Conservation (phyloP, 371 early-diverging fungal species). For the Blakeslea trispora region DNA sequence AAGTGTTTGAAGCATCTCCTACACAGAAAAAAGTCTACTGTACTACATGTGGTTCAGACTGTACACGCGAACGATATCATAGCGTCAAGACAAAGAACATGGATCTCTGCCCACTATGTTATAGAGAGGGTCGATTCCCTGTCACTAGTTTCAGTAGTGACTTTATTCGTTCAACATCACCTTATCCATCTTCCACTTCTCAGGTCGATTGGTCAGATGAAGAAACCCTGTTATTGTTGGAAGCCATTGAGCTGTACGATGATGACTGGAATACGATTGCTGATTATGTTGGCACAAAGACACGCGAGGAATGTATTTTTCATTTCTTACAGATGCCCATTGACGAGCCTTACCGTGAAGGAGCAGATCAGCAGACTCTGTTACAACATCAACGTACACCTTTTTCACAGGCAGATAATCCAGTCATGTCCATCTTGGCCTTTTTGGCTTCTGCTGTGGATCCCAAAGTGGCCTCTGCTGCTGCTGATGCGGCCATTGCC, state of each 20-base stretch:
- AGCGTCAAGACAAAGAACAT: conserved; percentile 77
- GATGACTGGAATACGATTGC: conserved; percentile 97
- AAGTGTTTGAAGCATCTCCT: conserved; percentile 53
- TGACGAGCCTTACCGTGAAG: conserved; percentile 78
- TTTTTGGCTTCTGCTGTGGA: conserved; percentile 93
- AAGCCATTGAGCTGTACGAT: conserved; percentile 94
- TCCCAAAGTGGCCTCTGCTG: conserved; percentile 89
- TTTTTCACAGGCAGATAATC: conserved; percentile 92
- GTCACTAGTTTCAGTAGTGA: conserved; percentile 82
- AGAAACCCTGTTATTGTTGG: conserved; percentile 92
- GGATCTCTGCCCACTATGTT: conserved; percentile 90
- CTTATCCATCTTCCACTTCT: conserved; percentile 53
- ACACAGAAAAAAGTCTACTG: conserved; percentile 65
- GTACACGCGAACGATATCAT: conserved; percentile 80
- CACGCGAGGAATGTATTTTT: conserved; percentile 92
- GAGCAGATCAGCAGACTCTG: conserved; percentile 20
- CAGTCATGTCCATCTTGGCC: conserved; percentile 94
- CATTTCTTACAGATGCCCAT: conserved; percentile 97
- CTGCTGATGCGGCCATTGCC: conserved; percentile 54
- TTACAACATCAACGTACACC: conserved; percentile 71
- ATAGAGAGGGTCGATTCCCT: conserved; percentile 94
- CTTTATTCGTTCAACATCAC: conserved; percentile 71
- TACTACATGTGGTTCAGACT: conserved; percentile 89
- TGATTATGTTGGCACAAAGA: conserved; percentile 86
- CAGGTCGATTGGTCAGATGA: conserved; percentile 94